Conservation (phyloP, 1,139 yeast species). For the Geotrichum reessii region DNA sequence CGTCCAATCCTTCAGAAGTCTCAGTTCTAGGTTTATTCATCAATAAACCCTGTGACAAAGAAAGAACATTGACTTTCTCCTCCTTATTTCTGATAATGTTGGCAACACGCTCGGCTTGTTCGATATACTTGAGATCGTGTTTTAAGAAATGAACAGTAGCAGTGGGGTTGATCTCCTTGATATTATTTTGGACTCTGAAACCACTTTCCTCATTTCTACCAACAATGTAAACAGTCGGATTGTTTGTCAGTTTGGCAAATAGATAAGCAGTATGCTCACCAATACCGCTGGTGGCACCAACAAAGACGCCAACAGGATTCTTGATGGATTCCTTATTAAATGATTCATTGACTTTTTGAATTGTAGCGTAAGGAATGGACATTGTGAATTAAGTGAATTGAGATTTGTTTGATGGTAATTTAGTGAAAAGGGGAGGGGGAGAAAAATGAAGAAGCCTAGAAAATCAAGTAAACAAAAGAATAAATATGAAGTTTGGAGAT, state of each 20-base stretch:
- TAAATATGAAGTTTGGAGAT: too few species aligned
- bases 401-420: neutral
- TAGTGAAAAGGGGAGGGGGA: neutral
- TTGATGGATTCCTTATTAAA: slow-evolving; percentile 11
- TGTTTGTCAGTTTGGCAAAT: slow-evolving; percentile 28
- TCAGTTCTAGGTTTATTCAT: slow-evolving; percentile 24
- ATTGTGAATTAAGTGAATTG: neutral
- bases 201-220: slow-evolving; percentile 31
- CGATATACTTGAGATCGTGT: slow-evolving; percentile 27
- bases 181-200: slow-evolving; percentile 21
- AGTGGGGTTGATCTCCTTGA: slow-evolving; percentile 26
- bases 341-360: slow-evolving; percentile 2
- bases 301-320: slow-evolving; percentile 30
- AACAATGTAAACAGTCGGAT: slow-evolving; percentile 32
- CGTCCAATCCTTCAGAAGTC: slow-evolving; percentile 31
- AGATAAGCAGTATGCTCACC: slow-evolving; percentile 32
- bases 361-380: slow-evolving; percentile 7
- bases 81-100: slow-evolving; percentile 25
- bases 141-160: slow-evolving; percentile 28
- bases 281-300: slow-evolving; percentile 35
- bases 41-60: slow-evolving; percentile 28
- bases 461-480: too few species aligned
- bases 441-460: neutral
- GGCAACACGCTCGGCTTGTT: slow-evolving; percentile 27
- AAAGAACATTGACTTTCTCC: slow-evolving; percentile 28